Evolutionary conservation across 306 rosid genomes (phyloP).

Genomic region (Dalbergia cultrata): DNA sequence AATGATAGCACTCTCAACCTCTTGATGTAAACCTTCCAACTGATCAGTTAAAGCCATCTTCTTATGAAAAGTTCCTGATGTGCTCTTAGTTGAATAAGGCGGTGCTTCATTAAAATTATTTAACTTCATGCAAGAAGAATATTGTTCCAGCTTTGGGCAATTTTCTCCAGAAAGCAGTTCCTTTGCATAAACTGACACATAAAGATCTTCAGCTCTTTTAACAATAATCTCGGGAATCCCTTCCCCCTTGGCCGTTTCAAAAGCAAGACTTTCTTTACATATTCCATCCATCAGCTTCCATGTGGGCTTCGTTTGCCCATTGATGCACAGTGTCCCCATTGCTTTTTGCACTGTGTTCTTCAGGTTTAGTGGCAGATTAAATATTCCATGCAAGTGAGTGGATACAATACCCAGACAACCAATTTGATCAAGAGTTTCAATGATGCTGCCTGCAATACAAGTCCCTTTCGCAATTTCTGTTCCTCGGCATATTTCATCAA

Average conservation of each 20-base stretch:
- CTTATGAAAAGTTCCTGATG: slow-evolving; percentile 39
- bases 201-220: slow-evolving; percentile 81
- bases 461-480: slow-evolving; percentile 98
- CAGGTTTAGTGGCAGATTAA: slow-evolving; percentile 72
- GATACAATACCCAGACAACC: slow-evolving; percentile 96
- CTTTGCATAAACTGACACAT: slow-evolving; percentile 64
- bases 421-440: slow-evolving; percentile 78
- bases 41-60: slow-evolving; percentile 47
- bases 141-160: slow-evolving; percentile 48
- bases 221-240: slow-evolving; percentile 79
- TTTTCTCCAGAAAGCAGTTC: slow-evolving; percentile 48
- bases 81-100: slow-evolving; percentile 39
- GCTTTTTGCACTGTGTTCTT: slow-evolving; percentile 77
- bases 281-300: slow-evolving; percentile 85
- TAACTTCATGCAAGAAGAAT: slow-evolving; percentile 45
- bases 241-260: slow-evolving; percentile 93
- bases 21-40: slow-evolving; percentile 52
- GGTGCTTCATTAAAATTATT: slow-evolving; percentile 52
- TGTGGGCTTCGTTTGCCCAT: slow-evolving; percentile 84
- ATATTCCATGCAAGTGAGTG: slow-evolving; percentile 94
- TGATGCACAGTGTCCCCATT: slow-evolving; percentile 74
- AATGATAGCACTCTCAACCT: slow-evolving; percentile 71
- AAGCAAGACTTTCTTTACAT: slow-evolving; percentile 95
- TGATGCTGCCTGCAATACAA: slow-evolving; percentile 93
- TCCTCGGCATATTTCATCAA: slow-evolving; percentile 98